Base-by-base conservation (phyloP, 352 stramenopile genomes). In the Elongisporangium prolatum region DNA sequence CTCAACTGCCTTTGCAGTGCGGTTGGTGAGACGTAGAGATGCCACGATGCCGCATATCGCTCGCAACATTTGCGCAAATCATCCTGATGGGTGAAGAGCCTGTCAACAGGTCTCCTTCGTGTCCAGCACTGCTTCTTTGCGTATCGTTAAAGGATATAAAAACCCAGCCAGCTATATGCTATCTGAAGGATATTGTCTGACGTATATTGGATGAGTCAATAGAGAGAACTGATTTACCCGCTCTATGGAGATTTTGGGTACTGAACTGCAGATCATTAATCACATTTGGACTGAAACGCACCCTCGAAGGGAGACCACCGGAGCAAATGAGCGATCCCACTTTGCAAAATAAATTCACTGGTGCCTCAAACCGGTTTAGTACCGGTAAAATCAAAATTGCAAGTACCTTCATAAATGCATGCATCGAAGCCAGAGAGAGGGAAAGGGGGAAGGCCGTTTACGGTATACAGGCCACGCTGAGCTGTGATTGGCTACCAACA, bases 401-500 rank as follows among this genome's bases (percentile, higher is more conserved):
- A 44, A 44, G 34, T 44, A 44, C 34, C 34, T 17, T 13, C 34
- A 44, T 4, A 44, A 44, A 44, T 44, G 34, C 34, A 44, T 44
- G 17, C 34, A 9, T 4, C 14, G 34, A 44, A 44, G 34, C 34
- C 34, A 44, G 34, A 44, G 34, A 44, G 34, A 17, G 34, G 34
- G 34, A 44, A 44, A 44, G 10, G 34, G 34, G 34, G 34, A 44
- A 44, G 34, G 34, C 14, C 34, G 34, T 44, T 44, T 44, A 44
- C 34, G 34, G 34, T 44, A 44, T 13, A 17, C 34, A 3, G 34
- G 34, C 34, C 34, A 44, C 34, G 10, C 34, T 17, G 34, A 9
- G 34, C 10, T 44, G 34, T 44, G 34, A 44, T 44, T 44, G 20
- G 22, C 34, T 58, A 58, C 53, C 28, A 58, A 58, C 53, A 58